Evolutionary conservation across 208 protist species (phyloP).

Genomic region (Trypanosoma conorhini): DNA sequence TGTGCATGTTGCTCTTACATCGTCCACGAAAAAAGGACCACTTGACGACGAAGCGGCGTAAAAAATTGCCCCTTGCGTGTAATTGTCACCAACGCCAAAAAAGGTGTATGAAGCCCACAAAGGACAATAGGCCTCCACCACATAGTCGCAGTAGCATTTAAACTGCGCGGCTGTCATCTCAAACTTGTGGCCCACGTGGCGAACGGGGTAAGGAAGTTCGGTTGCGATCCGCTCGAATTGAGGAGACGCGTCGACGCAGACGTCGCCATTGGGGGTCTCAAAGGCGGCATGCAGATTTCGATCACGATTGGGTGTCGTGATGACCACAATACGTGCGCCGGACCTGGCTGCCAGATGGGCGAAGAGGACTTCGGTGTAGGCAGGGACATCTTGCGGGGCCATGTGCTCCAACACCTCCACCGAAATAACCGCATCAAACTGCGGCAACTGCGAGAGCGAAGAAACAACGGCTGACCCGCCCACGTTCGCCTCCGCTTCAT

Average conservation of each 20-base stretch:
- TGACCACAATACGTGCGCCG: conserved; percentile 36
- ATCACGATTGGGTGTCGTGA: conserved; percentile 59
- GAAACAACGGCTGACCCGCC: neutral
- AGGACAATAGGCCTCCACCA: conserved; percentile 33
- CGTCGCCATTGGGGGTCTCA: neutral
- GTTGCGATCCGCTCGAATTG: neutral
- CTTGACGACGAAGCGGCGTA: neutral
- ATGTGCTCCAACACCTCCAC: conserved; percentile 72
- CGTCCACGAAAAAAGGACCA: neutral
- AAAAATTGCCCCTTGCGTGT: conserved; percentile 57
- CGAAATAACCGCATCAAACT: conserved; percentile 49
- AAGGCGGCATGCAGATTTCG: conserved; percentile 28
- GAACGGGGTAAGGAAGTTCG: conserved; percentile 8
- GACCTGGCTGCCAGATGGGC: conserved; percentile 29
- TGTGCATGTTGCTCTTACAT: neutral
- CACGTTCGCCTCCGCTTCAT: neutral
- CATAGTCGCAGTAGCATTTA: conserved; percentile 41
- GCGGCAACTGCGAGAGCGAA: neutral
- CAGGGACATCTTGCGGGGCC: conserved; percentile 35
- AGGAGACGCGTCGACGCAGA: neutral
- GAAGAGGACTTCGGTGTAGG: conserved; percentile 55
- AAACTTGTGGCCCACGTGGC: conserved; percentile 55
- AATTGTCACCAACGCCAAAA: conserved; percentile 42
- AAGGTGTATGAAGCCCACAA: conserved; percentile 36
- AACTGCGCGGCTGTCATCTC: conserved; percentile 59